These are phyloP conservation scores for Cladosporium colombiae DNA, from an alignment of 2,329 filamentous ascomycete genomes.

Conservation along the genomic window DNA sequence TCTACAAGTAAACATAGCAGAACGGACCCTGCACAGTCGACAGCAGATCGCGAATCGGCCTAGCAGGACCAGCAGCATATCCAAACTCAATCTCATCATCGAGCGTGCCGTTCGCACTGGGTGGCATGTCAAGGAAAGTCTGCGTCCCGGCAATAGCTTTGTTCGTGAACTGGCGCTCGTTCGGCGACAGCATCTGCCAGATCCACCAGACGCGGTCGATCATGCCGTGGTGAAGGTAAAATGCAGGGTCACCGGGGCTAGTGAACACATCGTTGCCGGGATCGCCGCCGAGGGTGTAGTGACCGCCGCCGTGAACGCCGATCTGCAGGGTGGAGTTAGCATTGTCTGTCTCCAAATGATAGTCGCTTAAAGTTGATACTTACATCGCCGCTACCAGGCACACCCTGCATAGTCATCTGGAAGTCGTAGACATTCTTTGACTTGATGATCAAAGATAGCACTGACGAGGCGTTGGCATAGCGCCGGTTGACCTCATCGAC, in stretches of 20 bases:
- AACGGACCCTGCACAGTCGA: conserved; percentile 47
- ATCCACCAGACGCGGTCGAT: conserved; percentile 50
- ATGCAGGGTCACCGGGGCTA: conserved; percentile 47
- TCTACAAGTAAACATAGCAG: conserved; percentile 44
- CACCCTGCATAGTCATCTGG: conserved; percentile 32
- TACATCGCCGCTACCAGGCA: conserved; percentile 24
- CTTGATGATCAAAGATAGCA: conserved; percentile 25
- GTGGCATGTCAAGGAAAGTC: conserved; percentile 34
- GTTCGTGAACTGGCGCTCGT: conserved; percentile 16
- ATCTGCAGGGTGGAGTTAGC: conserved; percentile 21
- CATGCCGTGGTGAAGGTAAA: conserved; percentile 50
- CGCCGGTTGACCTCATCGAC: conserved; percentile 22
- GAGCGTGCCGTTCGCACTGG: conserved; percentile 42
- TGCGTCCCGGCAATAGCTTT: conserved; percentile 31
- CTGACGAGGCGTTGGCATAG: conserved; percentile 16
- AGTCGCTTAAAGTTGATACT: not conserved
- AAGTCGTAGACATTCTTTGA: conserved; percentile 27
- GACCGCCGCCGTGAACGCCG: conserved; percentile 46
- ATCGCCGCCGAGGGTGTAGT: conserved; percentile 44
- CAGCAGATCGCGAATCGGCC: conserved; percentile 36
- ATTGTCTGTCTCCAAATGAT: conserved; percentile 23
- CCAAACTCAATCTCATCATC: conserved; percentile 44
- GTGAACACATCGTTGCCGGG: conserved; percentile 44
- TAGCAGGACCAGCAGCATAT: conserved; percentile 11
- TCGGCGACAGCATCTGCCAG: conserved; percentile 38